Evolutionary conservation across 352 stramenopile species (phyloP), one percentile per base, ranked within the genome.

Genomic region (Phytophthora pinifolia): DNA sequence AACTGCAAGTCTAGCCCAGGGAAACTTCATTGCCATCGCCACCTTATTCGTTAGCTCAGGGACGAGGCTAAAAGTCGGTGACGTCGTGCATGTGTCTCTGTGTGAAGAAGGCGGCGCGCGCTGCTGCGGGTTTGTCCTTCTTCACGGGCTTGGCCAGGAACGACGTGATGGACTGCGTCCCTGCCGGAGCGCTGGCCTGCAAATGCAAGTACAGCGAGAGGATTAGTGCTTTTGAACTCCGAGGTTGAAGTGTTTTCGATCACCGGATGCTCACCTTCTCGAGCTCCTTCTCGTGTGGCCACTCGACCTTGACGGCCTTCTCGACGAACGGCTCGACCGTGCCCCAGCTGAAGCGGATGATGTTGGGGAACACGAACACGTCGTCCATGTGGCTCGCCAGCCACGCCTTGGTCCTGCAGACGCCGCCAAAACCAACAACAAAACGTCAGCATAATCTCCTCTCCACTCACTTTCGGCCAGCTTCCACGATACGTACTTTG

Each of bases 281-380:
- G 7, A 88, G 67, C 32, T 87, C 75, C 54, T 86, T 85, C 13
- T 88, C 78, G 33, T 88, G 70, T 0, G 74, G 72, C 80, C 80
- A 90, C 37, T 84, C 67, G 41, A 90, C 80, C 43, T 84, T 79
- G 2, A 77, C 64, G 18, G 75, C 71, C 25, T 82, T 85, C 4
- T 57, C 50, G 18, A 77, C 45, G 22, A 81, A 86, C 22, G 75
- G 75, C 27, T 86, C 78, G 15, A 90, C 37, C 0, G 92, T 96
- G 17, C 80, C 84, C 94, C 94, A 98, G 46, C 83, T 97, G 70
- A 98, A 98, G 37, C 94, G 78, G 29, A 97, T 84, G 46, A 98
- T 87, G 62, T 96, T 92, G 4, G 91, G 88, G 70, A 89, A 98
- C 4, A 88, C 76, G 70, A 98, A 98, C 10, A 98, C 67, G 17